Conservation (phyloP, 495 filamentous ascomycete genomes). For the Podospora pseudoanserina region DNA sequence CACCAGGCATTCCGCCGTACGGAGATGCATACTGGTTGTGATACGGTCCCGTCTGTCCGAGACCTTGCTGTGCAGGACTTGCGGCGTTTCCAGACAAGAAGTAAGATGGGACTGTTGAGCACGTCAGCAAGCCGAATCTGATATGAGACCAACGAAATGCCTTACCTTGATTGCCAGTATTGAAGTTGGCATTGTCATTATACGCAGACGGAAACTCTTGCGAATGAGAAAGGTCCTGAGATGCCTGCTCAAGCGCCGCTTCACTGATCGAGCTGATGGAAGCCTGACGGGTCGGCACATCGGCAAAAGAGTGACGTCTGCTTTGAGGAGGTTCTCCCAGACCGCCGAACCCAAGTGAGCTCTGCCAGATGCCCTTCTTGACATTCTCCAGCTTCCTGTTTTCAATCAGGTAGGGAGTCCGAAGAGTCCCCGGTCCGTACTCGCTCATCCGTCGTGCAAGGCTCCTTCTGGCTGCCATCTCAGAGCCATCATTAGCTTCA, state of each 20-base stretch:
- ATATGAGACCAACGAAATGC: neutral
- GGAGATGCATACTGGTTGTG: slow-evolving; percentile 38
- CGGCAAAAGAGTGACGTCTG: slow-evolving; percentile 95
- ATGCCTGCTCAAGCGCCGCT: slow-evolving; percentile 41
- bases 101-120: slow-evolving; percentile 45
- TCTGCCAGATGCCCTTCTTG: slow-evolving; percentile 85
- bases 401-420: slow-evolving; percentile 58
- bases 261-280: slow-evolving; percentile 66
- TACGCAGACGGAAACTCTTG: slow-evolving; percentile 38
- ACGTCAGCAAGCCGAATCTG: slow-evolving; percentile 24
- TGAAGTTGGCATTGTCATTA: slow-evolving; percentile 33
- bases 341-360: slow-evolving; percentile 73
- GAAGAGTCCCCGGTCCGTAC: slow-evolving; percentile 56
- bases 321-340: slow-evolving; percentile 73
- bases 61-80: slow-evolving; percentile 34
- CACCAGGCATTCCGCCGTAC: slow-evolving; percentile 46
- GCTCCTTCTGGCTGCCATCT: slow-evolving; percentile 52
- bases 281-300: slow-evolving; percentile 61
- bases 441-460: slow-evolving; percentile 56
- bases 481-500: slow-evolving; percentile 57
- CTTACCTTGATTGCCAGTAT: slow-evolving; percentile 37
- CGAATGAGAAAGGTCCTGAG: slow-evolving; percentile 36
- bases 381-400: slow-evolving; percentile 73
- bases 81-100: slow-evolving; percentile 39
- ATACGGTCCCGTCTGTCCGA: slow-evolving; percentile 36